Percentiles rank a stretch among this genome's conserved stretches.
These are phyloP conservation scores for Tricholoma sp. DNA, from an alignment of 768 basidiomycete genomes.

Conservation along the genomic window DNA sequence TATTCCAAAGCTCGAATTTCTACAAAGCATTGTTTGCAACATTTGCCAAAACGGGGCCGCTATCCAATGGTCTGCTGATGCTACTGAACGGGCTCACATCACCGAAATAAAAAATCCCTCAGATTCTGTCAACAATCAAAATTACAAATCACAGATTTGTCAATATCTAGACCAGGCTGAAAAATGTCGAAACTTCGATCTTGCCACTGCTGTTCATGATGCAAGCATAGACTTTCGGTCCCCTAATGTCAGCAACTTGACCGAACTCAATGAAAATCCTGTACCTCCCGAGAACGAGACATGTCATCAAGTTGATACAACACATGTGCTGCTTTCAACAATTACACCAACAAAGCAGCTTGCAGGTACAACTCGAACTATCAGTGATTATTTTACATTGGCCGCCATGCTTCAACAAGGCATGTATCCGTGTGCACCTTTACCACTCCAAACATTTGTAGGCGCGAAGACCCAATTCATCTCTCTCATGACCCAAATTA, in stretches of 20 bases:
- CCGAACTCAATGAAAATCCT: too few species aligned
- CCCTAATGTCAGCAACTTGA: too few species aligned
- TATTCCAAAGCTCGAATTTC: too few species aligned
- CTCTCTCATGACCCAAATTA: conserved; percentile 4
- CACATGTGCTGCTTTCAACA: background rate
- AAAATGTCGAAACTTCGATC: too few species aligned
- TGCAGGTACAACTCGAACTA: too few species aligned
- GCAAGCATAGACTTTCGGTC: too few species aligned
- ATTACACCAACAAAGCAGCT: too few species aligned
- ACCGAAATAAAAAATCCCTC: conserved; percentile 26
- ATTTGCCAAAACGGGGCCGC: conserved; percentile 25
- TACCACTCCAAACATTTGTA: conserved; percentile 3
- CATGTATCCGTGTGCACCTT: background rate
- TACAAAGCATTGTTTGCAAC: conserved; percentile 23
- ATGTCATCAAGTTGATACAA: background rate
- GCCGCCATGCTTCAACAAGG: too few species aligned
- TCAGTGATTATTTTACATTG: too few species aligned
- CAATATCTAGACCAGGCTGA: too few species aligned
- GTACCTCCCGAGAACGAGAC: conserved; percentile 26
- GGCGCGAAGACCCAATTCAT: conserved; percentile 4
- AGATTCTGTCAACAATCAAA: too few species aligned
- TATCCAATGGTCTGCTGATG: conserved; percentile 31
- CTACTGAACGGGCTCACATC: conserved; percentile 28
- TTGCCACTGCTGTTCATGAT: too few species aligned
- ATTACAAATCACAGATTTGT: conserved; percentile 29